Percentiles rank a stretch among this genome's conserved stretches.
Conservation (phyloP, 2,329 filamentous ascomycete genomes). For the Clonostachys sp. region DNA sequence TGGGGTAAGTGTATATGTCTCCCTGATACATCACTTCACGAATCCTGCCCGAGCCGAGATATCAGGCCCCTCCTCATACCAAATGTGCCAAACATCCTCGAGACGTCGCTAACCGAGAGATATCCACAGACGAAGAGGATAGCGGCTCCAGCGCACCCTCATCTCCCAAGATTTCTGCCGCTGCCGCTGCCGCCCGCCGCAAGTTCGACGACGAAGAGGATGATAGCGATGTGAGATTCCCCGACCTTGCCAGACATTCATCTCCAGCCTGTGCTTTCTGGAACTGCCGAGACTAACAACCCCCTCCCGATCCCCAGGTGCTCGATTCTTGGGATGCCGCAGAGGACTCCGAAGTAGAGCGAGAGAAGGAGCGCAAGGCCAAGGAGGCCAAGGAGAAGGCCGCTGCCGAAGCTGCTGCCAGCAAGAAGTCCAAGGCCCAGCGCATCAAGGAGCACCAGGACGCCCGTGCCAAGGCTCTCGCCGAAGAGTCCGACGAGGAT, state of each 20-base stretch:
- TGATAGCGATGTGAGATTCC: slow-evolving; percentile 63
- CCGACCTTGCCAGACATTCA: background rate
- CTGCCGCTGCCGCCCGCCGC: slow-evolving; percentile 32
- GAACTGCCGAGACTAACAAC: slow-evolving; percentile 1
- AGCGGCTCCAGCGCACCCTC: slow-evolving; percentile 25
- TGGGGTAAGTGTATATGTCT: slow-evolving; percentile 3
- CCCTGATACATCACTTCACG: background rate
- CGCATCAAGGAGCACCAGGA: slow-evolving; percentile 77
- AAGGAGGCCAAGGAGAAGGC: slow-evolving; percentile 84
- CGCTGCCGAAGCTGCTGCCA: slow-evolving; percentile 80
- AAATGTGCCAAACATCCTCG: too few relatives aligned
- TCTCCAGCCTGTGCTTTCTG: background rate
- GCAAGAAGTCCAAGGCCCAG: slow-evolving; percentile 84
- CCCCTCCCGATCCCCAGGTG: slow-evolving; percentile 49
- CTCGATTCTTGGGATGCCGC: slow-evolving; percentile 96
- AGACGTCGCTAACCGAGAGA: slow-evolving; percentile 10
- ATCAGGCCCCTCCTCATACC: background rate
- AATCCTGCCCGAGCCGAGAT: background rate
- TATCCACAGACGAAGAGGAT: slow-evolving; percentile 30
- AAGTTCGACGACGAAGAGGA: slow-evolving; percentile 94
- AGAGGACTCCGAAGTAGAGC: slow-evolving; percentile 94
- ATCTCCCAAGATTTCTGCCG: slow-evolving; percentile 19
- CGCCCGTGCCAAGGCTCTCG: slow-evolving; percentile 47
- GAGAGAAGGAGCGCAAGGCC: slow-evolving; percentile 88
- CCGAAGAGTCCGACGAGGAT: slow-evolving; percentile 49